These are phyloP conservation scores for Talaromyces borbonicus DNA, from an alignment of 495 filamentous ascomycete genomes.

Conservation along the genomic window DNA sequence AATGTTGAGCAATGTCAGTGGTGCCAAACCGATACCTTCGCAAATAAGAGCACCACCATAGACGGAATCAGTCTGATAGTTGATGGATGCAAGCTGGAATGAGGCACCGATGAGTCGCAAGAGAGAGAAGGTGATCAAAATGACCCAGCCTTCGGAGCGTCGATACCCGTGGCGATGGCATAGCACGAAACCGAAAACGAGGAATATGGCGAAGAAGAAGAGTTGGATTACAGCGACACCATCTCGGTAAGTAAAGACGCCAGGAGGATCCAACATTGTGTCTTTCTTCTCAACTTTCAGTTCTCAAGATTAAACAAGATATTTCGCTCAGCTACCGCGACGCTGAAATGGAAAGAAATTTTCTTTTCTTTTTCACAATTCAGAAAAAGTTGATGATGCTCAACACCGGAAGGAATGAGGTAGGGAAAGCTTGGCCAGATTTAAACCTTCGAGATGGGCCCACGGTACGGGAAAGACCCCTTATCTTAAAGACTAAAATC, in stretches of 20 bases:
- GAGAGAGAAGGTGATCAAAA: neutral
- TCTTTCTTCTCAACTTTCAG: neutral
- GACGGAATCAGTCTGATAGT: neutral
- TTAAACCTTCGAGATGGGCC: neutral
- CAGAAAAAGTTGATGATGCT: too few relatives aligned
- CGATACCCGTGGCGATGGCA: neutral
- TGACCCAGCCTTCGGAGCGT: neutral
- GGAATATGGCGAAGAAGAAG: slow-evolving; percentile 1
- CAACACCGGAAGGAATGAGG: neutral
- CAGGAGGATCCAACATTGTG: neutral
- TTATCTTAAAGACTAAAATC: neutral
- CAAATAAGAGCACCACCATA: slow-evolving; percentile 1
- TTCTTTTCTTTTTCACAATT: too few relatives aligned
- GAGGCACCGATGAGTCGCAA: neutral
- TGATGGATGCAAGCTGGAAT: neutral
- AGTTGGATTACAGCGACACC: neutral
- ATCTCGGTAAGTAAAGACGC: slow-evolving; percentile 1
- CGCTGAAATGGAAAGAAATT: too few relatives aligned
- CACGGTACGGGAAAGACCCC: neutral
- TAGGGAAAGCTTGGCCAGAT: neutral
- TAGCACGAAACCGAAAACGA: neutral
- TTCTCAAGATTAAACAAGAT: too few relatives aligned
- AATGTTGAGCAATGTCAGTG: neutral
- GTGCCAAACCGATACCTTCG: neutral
- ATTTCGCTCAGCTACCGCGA: too few relatives aligned